Evolutionary conservation across 495 filamentous ascomycete genomes (phyloP).

Genomic region (Penicillium bovifimosum): DNA sequence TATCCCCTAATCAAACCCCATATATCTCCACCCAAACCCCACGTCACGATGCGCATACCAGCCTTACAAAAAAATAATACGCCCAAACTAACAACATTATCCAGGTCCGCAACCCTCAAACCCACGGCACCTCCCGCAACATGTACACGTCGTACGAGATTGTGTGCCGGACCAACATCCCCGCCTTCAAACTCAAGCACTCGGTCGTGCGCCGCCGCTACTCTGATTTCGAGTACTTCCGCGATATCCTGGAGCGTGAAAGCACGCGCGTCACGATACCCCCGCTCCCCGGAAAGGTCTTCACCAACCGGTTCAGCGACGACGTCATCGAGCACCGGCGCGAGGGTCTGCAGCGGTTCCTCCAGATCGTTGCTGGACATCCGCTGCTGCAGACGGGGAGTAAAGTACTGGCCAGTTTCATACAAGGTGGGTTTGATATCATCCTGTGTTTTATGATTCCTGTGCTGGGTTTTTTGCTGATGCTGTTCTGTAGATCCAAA

Average conservation of each 20-base stretch:
- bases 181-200: constrained; percentile 89
- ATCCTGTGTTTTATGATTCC: background rate
- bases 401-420: constrained; percentile 91
- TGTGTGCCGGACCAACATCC: constrained; percentile 94
- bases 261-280: constrained; percentile 91
- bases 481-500: constrained; percentile 26
- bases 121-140: constrained; percentile 85
- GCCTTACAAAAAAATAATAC: background rate
- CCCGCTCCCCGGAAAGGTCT: constrained; percentile 92
- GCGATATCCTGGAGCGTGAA: constrained; percentile 95
- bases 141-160: constrained; percentile 99
- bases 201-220: constrained; percentile 87
- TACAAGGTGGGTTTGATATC: constrained; percentile 69
- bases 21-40: constrained; percentile 1
- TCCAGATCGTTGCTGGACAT: constrained; percentile 97
- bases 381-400: constrained; percentile 95
- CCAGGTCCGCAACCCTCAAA: constrained; percentile 85
- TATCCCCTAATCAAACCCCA: constrained; percentile 4
- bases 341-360: constrained; percentile 86
- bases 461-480: background rate
- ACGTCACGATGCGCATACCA: background rate
- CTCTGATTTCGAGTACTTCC: constrained; percentile 97
- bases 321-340: constrained; percentile 96
- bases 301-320: constrained; percentile 96
- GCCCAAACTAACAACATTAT: constrained; percentile 8